Evolutionary conservation across 1,284 basidiomycete species (phyloP), one percentile per base, ranked within the genome.

Genomic region (Moesziomyces antarcticus): DNA sequence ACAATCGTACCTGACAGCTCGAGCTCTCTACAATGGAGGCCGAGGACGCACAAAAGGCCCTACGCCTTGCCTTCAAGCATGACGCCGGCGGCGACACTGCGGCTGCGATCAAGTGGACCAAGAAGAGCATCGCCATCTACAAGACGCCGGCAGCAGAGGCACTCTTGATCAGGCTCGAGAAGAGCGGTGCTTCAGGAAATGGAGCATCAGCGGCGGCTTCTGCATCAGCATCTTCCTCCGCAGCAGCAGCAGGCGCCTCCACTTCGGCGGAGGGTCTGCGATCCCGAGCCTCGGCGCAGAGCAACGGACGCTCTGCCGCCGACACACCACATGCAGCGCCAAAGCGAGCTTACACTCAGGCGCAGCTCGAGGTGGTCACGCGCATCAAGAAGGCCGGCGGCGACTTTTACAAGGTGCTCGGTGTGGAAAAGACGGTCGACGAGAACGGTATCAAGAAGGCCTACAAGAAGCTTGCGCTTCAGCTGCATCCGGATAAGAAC

Each of bases 401-500:
- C 48, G 91, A 94, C 83, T 99, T 97, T 85, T 99, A 99, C 85
- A 92, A 93, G 84, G 97, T 99, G 71, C 85, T 99, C 73, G 87
- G 89, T 2, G 84, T 99, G 61, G 91, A 94, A 84, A 91, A 89
- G 85, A 90, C 93, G 24, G 96, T 98, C 77, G 88, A 86, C 9
- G 94, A 97, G 55, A 89, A 65, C 24, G 81, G 75, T 0, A 73
- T 99, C 61, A 98, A 98, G 88, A 95, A 93, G 86, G 94, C 96
- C 20, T 99, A 99, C 88, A 89, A 94, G 67, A 99, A 98, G 93
- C 88, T 98, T 59, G 96, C 96, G 41, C 86, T 99, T 62, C 92
- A 92, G 50, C 85, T 98, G 71, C 96, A 98, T 86, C 96, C 96
- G 0, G 96, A 99, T 85, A 98, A 98, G 87, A 97, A 97, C 82